Evolutionary conservation across 345 rosid species (phyloP), one percentile per base, ranked within the genome.

Genomic region (Arabis alpina): DNA sequence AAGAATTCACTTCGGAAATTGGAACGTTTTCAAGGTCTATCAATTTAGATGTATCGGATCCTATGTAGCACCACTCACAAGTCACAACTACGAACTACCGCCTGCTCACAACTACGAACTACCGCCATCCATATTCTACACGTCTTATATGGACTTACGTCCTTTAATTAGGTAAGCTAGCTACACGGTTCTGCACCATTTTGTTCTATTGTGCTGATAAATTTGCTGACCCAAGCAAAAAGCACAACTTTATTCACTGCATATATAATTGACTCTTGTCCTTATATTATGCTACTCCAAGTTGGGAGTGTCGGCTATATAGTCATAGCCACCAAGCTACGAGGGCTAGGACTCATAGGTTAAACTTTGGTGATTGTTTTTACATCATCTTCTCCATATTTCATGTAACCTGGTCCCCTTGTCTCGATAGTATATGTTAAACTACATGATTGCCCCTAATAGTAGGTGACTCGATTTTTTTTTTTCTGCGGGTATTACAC

Each of bases 341-440:
- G 6, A 39, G 11, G 43, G n/a, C 3, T 54, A 36, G 49, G 28
- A 36, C 8, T 49, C 28, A 41, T 59, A 56, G 65, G 37, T 24
- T 65, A 8, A 57, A 23, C 44, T 40, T 61, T 44, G 55, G 54
- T 62, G 47, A 62, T 24, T 55, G 58, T 72, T 13, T 44, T 27
- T 51, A 19, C 50, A 66, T 34, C 15, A 54, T 75, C 44, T 61
- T 47, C 15, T 75, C 68, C 78, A 43, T 13, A 42, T 67, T 67
- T 53, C 57, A 61, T 68, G 69, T 45, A 61, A 53, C 52, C 63
- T 75, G 73, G 78, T 61, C 68, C 50, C 64, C 58, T 47, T 75
- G 68, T 61, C 73, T 47, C 64, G 14, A 52, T 32, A 19, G 32
- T 28, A 13, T 28, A 48, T 28, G 16, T 58, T 59, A 34, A 66